These are phyloP conservation scores for Aspergillus pseudoglaucus DNA, from an alignment of 2,329 filamentous ascomycete genomes.

Conservation along the genomic window DNA sequence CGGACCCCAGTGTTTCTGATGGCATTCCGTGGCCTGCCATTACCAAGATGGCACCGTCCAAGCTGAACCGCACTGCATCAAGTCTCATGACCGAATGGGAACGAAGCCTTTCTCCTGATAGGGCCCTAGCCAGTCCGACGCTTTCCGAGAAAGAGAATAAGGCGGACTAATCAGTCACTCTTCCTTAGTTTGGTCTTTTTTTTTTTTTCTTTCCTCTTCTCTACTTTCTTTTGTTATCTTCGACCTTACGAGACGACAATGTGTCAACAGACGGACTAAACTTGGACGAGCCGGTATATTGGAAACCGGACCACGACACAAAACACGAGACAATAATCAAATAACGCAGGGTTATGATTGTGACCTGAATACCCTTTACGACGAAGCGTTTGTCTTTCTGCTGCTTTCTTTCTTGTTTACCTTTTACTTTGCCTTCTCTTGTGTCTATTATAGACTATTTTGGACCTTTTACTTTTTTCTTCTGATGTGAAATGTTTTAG, in stretches of 20 bases:
- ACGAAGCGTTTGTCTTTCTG: conserved; percentile 22
- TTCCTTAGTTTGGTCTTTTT: not conserved
- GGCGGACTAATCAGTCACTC: conserved; percentile 17
- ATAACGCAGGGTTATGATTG: conserved; percentile 29
- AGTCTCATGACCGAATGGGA: conserved; percentile 91
- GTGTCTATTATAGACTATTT: conserved; percentile 3
- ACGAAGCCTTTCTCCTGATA: conserved; percentile 54
- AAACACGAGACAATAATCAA: conserved; percentile 18
- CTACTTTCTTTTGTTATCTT: not conserved
- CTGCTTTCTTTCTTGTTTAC: conserved; percentile 6
- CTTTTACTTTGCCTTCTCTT: conserved; percentile 6
- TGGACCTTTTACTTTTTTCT: conserved; percentile 1
- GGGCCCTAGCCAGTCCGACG: conserved; percentile 11
- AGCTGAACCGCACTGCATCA: conserved; percentile 74
- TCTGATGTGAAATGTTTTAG: conserved; percentile 2
- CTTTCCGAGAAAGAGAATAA: conserved; percentile 23
- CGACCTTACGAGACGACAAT: not conserved
- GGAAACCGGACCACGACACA: not conserved
- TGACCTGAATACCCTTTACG: conserved; percentile 19
- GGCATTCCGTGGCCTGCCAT: conserved; percentile 61
- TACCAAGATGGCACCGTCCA: conserved; percentile 65
- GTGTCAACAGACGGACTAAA: not conserved
- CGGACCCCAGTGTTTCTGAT: conserved; percentile 30
- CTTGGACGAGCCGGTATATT: conserved; percentile 4
- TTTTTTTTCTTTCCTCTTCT: not conserved